Evolutionary conservation across 805 yeast species (phyloP).

Genomic region (Nakazawaea populi): DNA sequence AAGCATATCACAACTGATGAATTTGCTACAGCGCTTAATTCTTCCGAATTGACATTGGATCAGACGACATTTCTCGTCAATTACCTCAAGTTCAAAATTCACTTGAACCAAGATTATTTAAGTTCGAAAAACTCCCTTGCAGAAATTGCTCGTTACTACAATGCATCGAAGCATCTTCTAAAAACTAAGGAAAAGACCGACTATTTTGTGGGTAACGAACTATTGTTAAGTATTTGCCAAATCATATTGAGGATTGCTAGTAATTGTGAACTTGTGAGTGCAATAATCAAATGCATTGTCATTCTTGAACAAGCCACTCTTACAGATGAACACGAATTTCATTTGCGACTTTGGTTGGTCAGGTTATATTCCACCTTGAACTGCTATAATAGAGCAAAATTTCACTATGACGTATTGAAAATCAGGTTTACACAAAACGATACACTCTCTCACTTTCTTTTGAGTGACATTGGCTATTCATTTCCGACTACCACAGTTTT

Average conservation of each 20-base stretch:
- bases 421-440: slow-evolving; percentile 77
- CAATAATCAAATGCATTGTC: slow-evolving; percentile 35
- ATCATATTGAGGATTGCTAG: slow-evolving; percentile 18
- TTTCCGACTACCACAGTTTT: slow-evolving; percentile 35
- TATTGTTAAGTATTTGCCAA: slow-evolving; percentile 51
- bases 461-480: slow-evolving; percentile 40
- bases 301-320: slow-evolving; percentile 51
- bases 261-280: slow-evolving; percentile 11
- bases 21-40: slow-evolving; percentile 7
- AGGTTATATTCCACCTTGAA: slow-evolving; percentile 57
- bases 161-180: slow-evolving; percentile 30
- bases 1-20: slow-evolving; percentile 9
- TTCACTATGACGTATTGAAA: slow-evolving; percentile 47
- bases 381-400: slow-evolving; percentile 39
- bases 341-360: slow-evolving; percentile 65
- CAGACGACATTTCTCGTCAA: slow-evolving; percentile 23
- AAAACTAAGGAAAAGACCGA: slow-evolving; percentile 50
- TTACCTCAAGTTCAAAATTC: slow-evolving; percentile 38
- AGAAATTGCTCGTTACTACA: slow-evolving; percentile 33
- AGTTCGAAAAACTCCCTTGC: slow-evolving; percentile 18
- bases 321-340: slow-evolving; percentile 67
- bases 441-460: slow-evolving; percentile 49
- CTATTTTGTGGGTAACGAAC: slow-evolving; percentile 64
- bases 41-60: slow-evolving; percentile 14
- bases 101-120: slow-evolving; percentile 19